Evolutionary conservation across 2,329 filamentous ascomycete species (phyloP), one percentile per base, ranked within the genome.

Genomic region (Fusarium torulosum): DNA sequence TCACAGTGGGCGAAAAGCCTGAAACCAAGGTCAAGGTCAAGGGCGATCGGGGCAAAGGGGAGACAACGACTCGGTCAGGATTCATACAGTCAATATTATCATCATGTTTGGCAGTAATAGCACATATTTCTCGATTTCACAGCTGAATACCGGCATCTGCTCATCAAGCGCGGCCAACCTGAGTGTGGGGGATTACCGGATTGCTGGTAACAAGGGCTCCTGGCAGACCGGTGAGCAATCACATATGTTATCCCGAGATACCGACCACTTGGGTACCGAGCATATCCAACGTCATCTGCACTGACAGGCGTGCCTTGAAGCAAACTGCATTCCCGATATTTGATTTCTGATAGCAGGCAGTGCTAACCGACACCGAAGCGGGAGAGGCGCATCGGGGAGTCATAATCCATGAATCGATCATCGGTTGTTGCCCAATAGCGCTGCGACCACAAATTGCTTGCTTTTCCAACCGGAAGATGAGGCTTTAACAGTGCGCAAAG

Each of bases 161-260:
- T 33, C 53, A 61, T 66, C 42, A n/a, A 54, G 43, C 54, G 41
- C 45, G 43, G 43, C 17, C 17, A n/a, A 40, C 54, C 42, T 45
- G 40, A 50, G 33, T 50, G 66, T 69, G 66, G 66, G 65, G 66
- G 62, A 63, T 50, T 66, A 66, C 66, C 66, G 33, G 53, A 21
- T 42, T 55, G 63, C 38, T 63, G 62, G 66, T 49, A 69, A 59
- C 66, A 69, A 69, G 66, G 66, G 66, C 56, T 63, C 49, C 53
- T 69, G 37, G 49, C 33, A 66, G 66, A 70, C 67, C 66, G 67
- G 66, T 70, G 66, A 69, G 66, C 59, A 64, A 67, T 70, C 66
- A 61, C 59, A 67, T 67, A 35, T 67, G 44, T 49, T 40, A 62
- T 50, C 47, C 59, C 29, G 47, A 52, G 27, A 44, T 69, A 64